Conservation (phyloP, 148 eudicot genomes). For the Nepenthes mirabilis region DNA sequence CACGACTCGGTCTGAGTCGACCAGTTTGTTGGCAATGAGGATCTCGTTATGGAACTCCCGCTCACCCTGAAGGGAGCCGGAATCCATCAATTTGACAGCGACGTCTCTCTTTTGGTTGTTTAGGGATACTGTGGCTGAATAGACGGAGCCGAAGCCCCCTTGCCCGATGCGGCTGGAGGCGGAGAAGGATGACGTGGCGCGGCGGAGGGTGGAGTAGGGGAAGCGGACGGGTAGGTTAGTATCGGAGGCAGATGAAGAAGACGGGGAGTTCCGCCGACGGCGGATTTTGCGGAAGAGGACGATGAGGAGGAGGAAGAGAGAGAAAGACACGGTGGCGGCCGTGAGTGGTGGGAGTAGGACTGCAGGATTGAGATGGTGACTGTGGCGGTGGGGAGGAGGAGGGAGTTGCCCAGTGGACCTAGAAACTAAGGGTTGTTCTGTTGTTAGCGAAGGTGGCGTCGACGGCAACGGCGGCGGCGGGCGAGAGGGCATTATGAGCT, state of each 20-base stretch:
- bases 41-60: constrained; percentile 92
- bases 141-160: constrained; percentile 86
- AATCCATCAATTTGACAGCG: constrained; percentile 77
- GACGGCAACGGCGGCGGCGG: constrained; percentile 13
- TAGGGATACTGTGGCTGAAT: constrained; percentile 24
- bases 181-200: constrained; percentile 48
- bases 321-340: constrained; percentile 30
- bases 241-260: constrained; percentile 13
- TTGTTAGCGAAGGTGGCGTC: not conserved
- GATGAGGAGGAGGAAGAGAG: constrained; percentile 37
- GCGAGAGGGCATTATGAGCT: no score
- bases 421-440: not conserved
- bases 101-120: constrained; percentile 8
- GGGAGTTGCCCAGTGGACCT: not conserved
- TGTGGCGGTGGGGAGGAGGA: constrained; percentile 7
- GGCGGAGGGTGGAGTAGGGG: constrained; percentile 57
- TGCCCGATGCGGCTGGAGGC: constrained; percentile 56
- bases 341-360: constrained; percentile 24
- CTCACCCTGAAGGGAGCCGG: constrained; percentile 82
- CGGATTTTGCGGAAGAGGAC: constrained; percentile 41
- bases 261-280: constrained; percentile 18
- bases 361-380: constrained; percentile 3
- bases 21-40: constrained; percentile 34
- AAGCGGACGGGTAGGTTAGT: constrained; percentile 35
- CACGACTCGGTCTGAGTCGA: constrained; percentile 34